Conservation (phyloP, 345 rosid species). For the Eucalyptus regnans region DNA sequence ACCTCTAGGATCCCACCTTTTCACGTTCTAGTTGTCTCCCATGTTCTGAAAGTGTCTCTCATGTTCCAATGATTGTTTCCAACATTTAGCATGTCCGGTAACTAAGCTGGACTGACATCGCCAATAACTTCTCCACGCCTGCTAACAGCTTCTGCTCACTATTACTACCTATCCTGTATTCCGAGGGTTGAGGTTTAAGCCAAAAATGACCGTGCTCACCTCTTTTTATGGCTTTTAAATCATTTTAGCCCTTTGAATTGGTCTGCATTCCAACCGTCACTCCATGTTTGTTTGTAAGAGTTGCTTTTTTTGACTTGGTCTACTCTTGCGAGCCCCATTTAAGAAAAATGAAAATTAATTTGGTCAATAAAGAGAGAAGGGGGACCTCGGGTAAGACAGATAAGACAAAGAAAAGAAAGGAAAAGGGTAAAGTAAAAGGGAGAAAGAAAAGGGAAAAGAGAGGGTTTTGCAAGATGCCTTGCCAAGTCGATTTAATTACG, state of each 20-base stretch:
- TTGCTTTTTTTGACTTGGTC: no score
- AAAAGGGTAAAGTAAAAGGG: fast-evolving
- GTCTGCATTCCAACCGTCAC: neutral
- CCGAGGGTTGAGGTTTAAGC: neutral
- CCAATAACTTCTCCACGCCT: neutral
- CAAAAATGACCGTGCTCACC: neutral
- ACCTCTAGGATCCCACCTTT: neutral
- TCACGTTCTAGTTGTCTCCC: neutral
- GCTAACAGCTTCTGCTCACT: neutral
- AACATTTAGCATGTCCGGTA: neutral
- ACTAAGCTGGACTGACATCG: neutral
- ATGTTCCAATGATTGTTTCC: neutral
- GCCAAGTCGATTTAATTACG: no score
- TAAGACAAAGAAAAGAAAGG: no score
- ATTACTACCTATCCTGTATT: neutral
- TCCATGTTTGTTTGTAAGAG: neutral
- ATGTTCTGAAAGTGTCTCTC: neutral
- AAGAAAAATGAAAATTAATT: no score
- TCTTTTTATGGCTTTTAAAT: neutral
- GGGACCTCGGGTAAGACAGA: no score
- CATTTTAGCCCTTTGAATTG: neutral
- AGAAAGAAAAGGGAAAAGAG: no score
- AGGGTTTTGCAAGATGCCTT: no score
- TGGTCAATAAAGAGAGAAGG: no score
- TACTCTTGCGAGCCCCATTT: no score